Conservation (phyloP, 176 grass and related monocot genomes). For the bread wheat (Triticum aestivum) region IWGSC_CS_RefSeq_v2.1 NC_057796.1:467722261-467722760, state of each 20-base stretch:
- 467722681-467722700: slow-evolving; percentile 76
- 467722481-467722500: slow-evolving; percentile 62
- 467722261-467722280: slow-evolving; percentile 48
- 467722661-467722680: slow-evolving; percentile 75
- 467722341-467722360: not conserved
- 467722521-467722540: slow-evolving; percentile 68
- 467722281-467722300: slow-evolving; percentile 74
- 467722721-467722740: slow-evolving; percentile 77
- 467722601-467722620: not conserved
- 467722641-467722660: slow-evolving; percentile 88
- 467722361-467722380: not conserved
- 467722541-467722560: not conserved
- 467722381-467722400: not conserved
- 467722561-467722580: not conserved
- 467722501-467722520: slow-evolving; percentile 89
- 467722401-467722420: not conserved
- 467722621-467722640: slow-evolving; percentile 51
- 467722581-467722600: not conserved
- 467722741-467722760: slow-evolving; percentile 81
- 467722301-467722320: slow-evolving; percentile 70
- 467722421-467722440: slow-evolving; percentile 13
- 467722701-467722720: slow-evolving; percentile 59
- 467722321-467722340: not conserved
- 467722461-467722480: slow-evolving; percentile 84
- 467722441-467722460: slow-evolving; percentile 86